Evolutionary conservation across 2,329 filamentous ascomycete genomes (phyloP).

Genomic region (Didymella keratinophila): DNA sequence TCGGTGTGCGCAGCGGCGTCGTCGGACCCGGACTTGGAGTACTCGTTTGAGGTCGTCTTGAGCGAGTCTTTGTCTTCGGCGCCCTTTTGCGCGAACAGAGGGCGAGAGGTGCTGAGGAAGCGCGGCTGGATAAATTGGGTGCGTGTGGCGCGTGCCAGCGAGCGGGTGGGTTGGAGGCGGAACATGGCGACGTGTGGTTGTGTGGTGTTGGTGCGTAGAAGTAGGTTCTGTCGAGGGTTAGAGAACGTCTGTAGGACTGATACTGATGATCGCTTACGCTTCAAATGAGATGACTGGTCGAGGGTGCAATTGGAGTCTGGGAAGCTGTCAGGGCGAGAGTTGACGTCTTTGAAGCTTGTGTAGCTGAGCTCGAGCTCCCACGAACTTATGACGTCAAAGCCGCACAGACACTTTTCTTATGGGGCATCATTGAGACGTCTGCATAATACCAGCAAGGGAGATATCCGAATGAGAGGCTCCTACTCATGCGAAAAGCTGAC

Average conservation of each 20-base stretch:
- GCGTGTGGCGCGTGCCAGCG: constrained; percentile 29
- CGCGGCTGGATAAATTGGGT: constrained; percentile 26
- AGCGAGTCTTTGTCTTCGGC: constrained; percentile 65
- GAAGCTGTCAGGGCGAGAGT: background rate
- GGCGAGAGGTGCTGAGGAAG: constrained; percentile 34
- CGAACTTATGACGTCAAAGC: constrained; percentile 17
- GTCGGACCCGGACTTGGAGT: constrained; percentile 72
- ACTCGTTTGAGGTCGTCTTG: constrained; percentile 70
- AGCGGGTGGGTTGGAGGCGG: constrained; percentile 33
- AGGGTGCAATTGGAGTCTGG: constrained; percentile 12
- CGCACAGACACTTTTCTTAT: background rate
- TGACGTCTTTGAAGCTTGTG: constrained; percentile 19
- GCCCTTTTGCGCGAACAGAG: constrained; percentile 51
- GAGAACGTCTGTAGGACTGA: background rate
- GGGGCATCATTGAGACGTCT: background rate
- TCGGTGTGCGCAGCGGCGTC: constrained; percentile 63
- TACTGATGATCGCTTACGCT: background rate
- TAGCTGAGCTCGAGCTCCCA: constrained; percentile 10
- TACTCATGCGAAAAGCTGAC: no score
- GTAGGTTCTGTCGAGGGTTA: background rate
- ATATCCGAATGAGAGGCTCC: background rate
- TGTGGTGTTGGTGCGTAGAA: background rate
- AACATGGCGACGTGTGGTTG: constrained; percentile 30
- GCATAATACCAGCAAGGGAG: background rate
- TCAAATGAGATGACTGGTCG: background rate